Evolutionary conservation across 805 yeast species (phyloP).

Genomic region (Ogataea trehalophila): DNA sequence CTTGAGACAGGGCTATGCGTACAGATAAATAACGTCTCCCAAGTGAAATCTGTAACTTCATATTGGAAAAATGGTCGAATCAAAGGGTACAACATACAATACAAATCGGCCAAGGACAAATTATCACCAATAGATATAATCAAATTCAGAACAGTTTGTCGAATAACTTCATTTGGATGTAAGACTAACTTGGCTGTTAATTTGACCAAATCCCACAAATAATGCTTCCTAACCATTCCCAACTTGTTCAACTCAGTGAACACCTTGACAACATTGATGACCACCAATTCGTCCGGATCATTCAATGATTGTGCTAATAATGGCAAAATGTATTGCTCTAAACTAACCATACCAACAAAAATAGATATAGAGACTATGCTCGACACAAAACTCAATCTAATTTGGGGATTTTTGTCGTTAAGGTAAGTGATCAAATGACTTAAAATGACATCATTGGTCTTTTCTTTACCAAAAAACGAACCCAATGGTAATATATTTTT

Average conservation of each 20-base stretch:
- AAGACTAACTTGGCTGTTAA: conserved; percentile 53
- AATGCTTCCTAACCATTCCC: conserved; percentile 48
- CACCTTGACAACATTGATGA: conserved; percentile 58
- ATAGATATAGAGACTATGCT: conserved; percentile 71
- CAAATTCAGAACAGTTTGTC: conserved; percentile 61
- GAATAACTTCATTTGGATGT: conserved; percentile 85
- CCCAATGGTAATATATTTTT: conserved; percentile 73
- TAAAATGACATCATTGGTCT: conserved; percentile 79
- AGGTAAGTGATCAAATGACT: conserved; percentile 90
- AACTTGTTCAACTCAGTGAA: conserved; percentile 51
- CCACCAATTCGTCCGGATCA: conserved; percentile 81
- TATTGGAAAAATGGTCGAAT: conserved; percentile 71
- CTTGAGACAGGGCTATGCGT: conserved; percentile 64
- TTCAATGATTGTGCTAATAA: conserved; percentile 74
- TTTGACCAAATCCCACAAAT: conserved; percentile 51
- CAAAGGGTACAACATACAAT: conserved; percentile 79
- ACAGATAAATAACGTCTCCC: conserved; percentile 63
- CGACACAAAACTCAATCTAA: conserved; percentile 67
- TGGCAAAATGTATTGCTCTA: conserved; percentile 88
- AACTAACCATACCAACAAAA: conserved; percentile 71
- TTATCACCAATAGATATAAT: conserved; percentile 58
- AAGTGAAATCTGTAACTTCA: conserved; percentile 64
- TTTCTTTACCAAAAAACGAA: conserved; percentile 77
- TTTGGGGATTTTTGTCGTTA: conserved; percentile 67
- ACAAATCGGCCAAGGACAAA: conserved; percentile 70